Evolutionary conservation across 208 protist genomes (phyloP), one percentile per base, ranked within the genome.

Genomic region (Acanthamoeba healyi): DNA sequence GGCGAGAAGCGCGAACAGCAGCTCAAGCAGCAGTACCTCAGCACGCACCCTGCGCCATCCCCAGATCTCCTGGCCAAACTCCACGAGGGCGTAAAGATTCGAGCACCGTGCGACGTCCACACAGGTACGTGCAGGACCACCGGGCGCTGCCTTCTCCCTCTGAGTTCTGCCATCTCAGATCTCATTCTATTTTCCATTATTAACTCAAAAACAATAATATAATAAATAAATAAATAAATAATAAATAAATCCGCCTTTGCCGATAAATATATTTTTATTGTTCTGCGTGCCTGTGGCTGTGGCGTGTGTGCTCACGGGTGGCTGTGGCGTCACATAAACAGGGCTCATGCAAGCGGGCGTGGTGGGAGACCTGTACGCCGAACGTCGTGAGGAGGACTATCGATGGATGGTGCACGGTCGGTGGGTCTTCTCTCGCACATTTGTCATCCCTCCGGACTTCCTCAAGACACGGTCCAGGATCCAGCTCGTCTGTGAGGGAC

Each of bases 331-430:
- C n/a, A n/a, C n/a, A n/a, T n/a, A 14, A 40, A 32, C 42, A 65
- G 81, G 81, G 24, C 51, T 88, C 7, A 88, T 88, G 81, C n/a
- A 63, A 44, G 81, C 81, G 22, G 81, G 81, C 24, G 10, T 88
- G n/a, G 26, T 88, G 44, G 81, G 34, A 17, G 81, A 88, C 51
- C 14, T 88, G 81, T 88, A 88, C 81, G 81, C 49, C 36, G 81
- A 46, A 29, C 81, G 51, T 24, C 32, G 81, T 4, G 81, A 88
- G n/a, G 29, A 65, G 46, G 49, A 88, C n/a, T 63, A 88, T 29
- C 81, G 81, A 0, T 88, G 81, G 81, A 88, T 88, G 49, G 81
- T 63, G 81, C 81, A 65, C 10, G 42, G 49, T 6, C n/a, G 38
- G 2, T 88, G 81, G 81, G 44, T 63, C n/a, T 88, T 88, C 81